Conservation (phyloP, 176 grass and related monocot species). For the Carex kokanica region DNA sequence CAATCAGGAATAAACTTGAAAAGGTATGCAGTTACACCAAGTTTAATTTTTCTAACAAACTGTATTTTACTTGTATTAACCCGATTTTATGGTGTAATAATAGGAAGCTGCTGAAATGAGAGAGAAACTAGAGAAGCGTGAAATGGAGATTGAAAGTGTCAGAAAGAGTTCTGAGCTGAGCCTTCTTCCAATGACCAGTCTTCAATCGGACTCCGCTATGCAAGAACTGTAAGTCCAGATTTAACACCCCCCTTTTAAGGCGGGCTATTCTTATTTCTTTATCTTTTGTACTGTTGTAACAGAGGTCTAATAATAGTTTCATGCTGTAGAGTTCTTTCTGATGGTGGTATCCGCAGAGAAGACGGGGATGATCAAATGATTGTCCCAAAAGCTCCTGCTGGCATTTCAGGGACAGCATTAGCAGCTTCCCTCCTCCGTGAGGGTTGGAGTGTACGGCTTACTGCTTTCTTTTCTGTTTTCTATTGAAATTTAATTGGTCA, state of each 20-base stretch:
- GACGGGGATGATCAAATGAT: constrained; percentile 53
- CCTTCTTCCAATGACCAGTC: constrained; percentile 44
- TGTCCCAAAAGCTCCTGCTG: constrained; percentile 66
- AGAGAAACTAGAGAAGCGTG: constrained; percentile 75
- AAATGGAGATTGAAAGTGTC: constrained; percentile 75
- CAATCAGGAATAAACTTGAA: constrained; percentile 57
- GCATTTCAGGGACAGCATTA: constrained; percentile 94
- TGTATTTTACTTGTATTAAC: background rate
- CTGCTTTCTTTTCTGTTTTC: background rate
- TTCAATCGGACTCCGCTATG: constrained; percentile 34
- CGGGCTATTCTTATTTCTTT: background rate
- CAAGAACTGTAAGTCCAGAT: constrained; percentile 47
- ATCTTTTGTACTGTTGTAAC: background rate
- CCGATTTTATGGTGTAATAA: background rate
- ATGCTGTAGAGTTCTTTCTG: constrained; percentile 47
- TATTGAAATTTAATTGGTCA: constrained; percentile 10
- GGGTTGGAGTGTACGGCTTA: constrained; percentile 84
- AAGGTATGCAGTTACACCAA: constrained; percentile 37
- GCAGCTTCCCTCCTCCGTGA: constrained; percentile 91
- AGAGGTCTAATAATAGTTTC: constrained; percentile 12
- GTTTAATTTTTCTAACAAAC: background rate
- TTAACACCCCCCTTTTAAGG: background rate
- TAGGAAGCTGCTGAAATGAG: constrained; percentile 70
- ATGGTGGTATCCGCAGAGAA: constrained; percentile 19
- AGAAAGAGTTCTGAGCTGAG: constrained; percentile 81